Percentiles rank a stretch among this genome's conserved stretches.
Conservation (phyloP, 73 alveolate species). For the Symbiodinium natans region DNA sequence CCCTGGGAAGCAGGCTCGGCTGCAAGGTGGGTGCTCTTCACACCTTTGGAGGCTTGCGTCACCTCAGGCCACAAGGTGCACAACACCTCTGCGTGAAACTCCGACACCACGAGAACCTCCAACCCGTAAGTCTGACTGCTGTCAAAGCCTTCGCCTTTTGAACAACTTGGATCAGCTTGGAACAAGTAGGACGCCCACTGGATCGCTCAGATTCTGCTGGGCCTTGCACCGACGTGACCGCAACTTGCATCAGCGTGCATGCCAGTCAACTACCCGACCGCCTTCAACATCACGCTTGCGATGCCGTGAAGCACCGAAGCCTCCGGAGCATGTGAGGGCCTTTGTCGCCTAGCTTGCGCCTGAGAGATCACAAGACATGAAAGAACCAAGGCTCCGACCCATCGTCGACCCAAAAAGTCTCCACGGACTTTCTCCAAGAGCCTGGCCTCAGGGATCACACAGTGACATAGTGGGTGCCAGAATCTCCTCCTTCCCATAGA, state of each 20-base stretch:
- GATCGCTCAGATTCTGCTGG: constrained; percentile 46
- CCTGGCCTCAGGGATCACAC: constrained; percentile 32
- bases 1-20: neutral
- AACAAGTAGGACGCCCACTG: neutral
- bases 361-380: neutral
- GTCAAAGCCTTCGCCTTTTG: no score
- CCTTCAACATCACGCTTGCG: constrained; percentile 70
- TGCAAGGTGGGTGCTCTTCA: constrained; percentile 57
- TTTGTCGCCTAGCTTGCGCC: no score
- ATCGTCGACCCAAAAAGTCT: constrained; percentile 83
- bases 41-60: constrained; percentile 89
- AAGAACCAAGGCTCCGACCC: neutral
- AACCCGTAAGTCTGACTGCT: no score
- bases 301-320: constrained; percentile 62
- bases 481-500: no score
- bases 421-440: constrained; percentile 72
- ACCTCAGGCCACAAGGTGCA: no score
- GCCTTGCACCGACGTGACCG: constrained; percentile 5
- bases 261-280: neutral
- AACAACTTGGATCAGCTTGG: no score
- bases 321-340: neutral
- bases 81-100: neutral
- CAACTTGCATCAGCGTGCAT: neutral
- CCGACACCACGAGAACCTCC: no score
- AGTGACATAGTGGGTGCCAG: no score